These are phyloP conservation scores for Fonsecaea monophora DNA, from an alignment of 2,329 filamentous ascomycete genomes.

Conservation along the genomic window DNA sequence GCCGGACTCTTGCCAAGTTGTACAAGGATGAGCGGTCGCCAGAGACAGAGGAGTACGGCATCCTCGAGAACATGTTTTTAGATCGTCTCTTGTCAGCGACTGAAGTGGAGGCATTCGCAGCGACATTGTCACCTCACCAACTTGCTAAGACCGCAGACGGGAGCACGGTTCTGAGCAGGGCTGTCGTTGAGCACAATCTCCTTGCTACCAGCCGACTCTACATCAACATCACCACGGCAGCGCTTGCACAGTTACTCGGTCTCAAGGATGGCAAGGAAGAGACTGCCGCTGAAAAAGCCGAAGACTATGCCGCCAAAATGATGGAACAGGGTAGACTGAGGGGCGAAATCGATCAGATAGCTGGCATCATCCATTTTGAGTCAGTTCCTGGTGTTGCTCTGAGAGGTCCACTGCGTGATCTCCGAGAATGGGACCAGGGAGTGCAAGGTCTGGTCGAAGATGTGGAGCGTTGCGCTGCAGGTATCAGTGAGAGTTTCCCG, in stretches of 20 bases:
- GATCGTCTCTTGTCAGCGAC: slow-evolving; percentile 79
- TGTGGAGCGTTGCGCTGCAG: slow-evolving; percentile 83
- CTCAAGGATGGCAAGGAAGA: slow-evolving; percentile 61
- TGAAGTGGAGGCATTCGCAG: slow-evolving; percentile 87
- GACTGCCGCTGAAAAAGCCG: slow-evolving; percentile 72
- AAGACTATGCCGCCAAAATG: slow-evolving; percentile 92
- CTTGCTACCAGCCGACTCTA: slow-evolving; percentile 82
- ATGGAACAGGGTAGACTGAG: slow-evolving; percentile 89
- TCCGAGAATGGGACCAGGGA: slow-evolving; percentile 87
- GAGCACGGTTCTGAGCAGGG: slow-evolving; percentile 88
- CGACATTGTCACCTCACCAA: slow-evolving; percentile 83
- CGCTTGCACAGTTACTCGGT: slow-evolving; percentile 77
- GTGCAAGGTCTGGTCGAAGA: slow-evolving; percentile 87
- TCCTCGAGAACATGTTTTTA: slow-evolving; percentile 97
- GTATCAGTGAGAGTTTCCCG: slow-evolving; percentile 81
- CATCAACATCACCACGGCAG: slow-evolving; percentile 76
- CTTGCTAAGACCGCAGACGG: slow-evolving; percentile 88
- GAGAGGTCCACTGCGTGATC: slow-evolving; percentile 69
- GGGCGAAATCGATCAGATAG: slow-evolving; percentile 93
- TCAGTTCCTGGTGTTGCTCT: slow-evolving; percentile 71
- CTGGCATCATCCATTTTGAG: slow-evolving; percentile 86
- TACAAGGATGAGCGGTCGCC: slow-evolving; percentile 91
- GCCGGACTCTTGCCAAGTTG: slow-evolving; percentile 77
- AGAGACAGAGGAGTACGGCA: slow-evolving; percentile 78
- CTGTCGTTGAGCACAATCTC: slow-evolving; percentile 95